Conservation (phyloP, 352 stramenopile genomes). For the Globisporangium middletonii region DNA sequence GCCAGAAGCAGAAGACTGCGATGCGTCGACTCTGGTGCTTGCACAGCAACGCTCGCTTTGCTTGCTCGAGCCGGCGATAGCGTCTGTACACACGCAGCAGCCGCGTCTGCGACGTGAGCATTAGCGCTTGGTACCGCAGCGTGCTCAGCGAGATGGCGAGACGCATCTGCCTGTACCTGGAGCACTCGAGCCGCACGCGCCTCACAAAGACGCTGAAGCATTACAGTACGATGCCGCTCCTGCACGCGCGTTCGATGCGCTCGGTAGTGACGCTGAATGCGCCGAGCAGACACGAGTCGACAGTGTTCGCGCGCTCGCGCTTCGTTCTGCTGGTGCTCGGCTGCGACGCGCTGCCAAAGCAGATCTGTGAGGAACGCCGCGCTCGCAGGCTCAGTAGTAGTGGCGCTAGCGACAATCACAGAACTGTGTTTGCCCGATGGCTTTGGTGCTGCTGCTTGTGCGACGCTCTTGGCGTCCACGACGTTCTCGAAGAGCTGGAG, state of each 20-base stretch:
- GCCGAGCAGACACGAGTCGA: background rate
- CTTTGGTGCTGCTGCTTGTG: background rate
- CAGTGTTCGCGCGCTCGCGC: slow-evolving; percentile 3
- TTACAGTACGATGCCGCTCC: background rate
- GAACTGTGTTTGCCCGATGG: background rate
- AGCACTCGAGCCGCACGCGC: slow-evolving; percentile 3
- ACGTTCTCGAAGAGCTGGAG: slow-evolving; percentile 35
- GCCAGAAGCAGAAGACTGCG: slow-evolving; percentile 34
- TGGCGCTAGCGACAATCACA: no score
- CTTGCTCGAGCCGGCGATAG: background rate
- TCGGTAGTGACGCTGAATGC: slow-evolving; percentile 5
- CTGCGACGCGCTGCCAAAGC: slow-evolving; percentile 5
- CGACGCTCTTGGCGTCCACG: slow-evolving; percentile 15
- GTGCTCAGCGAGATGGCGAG: background rate
- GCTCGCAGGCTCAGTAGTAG: background rate
- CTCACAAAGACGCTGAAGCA: slow-evolving; percentile 1
- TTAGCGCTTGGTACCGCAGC: background rate
- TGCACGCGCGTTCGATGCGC: slow-evolving; percentile 1
- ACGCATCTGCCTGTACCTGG: slow-evolving; percentile 3
- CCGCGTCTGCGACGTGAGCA: slow-evolving; percentile 8
- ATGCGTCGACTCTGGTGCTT: slow-evolving; percentile 22
- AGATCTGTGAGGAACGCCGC: slow-evolving; percentile 8
- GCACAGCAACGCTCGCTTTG: slow-evolving; percentile 5
- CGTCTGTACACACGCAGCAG: slow-evolving; percentile 8
- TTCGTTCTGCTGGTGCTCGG: slow-evolving; percentile 7